phyloP scores from a whole-genome alignment of 371 early-diverging fungal species.

The Rhizomucor miehei region DNA sequence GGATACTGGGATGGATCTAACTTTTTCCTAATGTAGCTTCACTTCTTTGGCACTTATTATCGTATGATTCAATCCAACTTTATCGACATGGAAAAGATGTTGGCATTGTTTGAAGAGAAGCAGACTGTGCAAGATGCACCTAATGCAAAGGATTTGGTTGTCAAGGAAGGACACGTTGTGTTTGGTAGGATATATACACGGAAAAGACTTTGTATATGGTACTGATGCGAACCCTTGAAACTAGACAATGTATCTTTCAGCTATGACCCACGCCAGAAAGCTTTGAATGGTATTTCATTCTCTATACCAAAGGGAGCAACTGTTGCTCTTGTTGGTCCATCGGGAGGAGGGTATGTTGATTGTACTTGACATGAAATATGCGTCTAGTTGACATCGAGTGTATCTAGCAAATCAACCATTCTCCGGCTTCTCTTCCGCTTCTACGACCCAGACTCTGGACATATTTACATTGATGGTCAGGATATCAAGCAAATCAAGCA shows the following conservation, averaged over 20 bases:
- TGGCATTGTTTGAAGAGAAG: slow-evolving; percentile 77
- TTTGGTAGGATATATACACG: slow-evolving; percentile 47
- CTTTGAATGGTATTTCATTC: slow-evolving; percentile 77
- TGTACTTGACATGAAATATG: slow-evolving; percentile 1
- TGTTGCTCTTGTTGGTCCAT: slow-evolving; percentile 88
- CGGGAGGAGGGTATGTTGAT: slow-evolving; percentile 70
- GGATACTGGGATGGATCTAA: too few species aligned
- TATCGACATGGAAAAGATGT: slow-evolving; percentile 93
- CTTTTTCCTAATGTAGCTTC: slow-evolving; percentile 15
- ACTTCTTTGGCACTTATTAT: slow-evolving; percentile 48
- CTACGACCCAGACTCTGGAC: slow-evolving; percentile 79
- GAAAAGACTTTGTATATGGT: neutral
- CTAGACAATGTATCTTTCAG: slow-evolving; percentile 77
- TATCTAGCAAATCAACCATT: slow-evolving; percentile 77
- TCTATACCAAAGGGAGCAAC: slow-evolving; percentile 78
- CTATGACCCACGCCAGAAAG: slow-evolving; percentile 66
- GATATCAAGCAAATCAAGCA: slow-evolving; percentile 76
- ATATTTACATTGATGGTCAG: slow-evolving; percentile 86
- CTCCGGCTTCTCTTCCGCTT: slow-evolving; percentile 89
- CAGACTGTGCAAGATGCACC: slow-evolving; percentile 64
- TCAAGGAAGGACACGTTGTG: slow-evolving; percentile 59
- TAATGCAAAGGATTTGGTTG: slow-evolving; percentile 44
- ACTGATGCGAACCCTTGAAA: too few species aligned
- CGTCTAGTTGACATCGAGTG: neutral
- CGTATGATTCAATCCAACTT: slow-evolving; percentile 78